phyloP scores from a whole-genome alignment of 106 monocot species.

The Dendrobium chrysotoxum region DNA sequence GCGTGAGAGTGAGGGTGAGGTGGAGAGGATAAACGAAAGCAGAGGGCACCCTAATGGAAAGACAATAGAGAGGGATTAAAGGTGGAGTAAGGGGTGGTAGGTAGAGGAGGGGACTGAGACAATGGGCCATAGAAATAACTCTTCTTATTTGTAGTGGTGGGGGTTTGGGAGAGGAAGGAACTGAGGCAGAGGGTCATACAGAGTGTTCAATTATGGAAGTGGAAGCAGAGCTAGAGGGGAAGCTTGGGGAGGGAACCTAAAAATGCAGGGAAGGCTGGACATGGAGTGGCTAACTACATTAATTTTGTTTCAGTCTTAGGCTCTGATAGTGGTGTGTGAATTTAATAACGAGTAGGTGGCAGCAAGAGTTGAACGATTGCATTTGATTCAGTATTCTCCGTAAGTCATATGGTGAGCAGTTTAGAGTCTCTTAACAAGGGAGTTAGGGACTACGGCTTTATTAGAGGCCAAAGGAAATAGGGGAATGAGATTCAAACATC shows the following conservation, averaged over 20 bases:
- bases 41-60: background rate
- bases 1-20: background rate
- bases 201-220: no score
- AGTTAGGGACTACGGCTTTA: background rate
- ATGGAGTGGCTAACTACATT: background rate
- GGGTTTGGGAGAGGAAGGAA: no score
- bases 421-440: background rate
- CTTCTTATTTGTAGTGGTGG: no score
- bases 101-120: no score
- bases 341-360: background rate
- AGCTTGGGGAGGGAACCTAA: no score
- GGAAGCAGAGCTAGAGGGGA: no score
- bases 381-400: background rate
- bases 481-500: background rate
- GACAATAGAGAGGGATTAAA: background rate
- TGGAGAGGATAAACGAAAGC: background rate
- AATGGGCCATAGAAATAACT: no score
- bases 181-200: no score
- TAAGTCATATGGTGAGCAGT: background rate
- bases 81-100: no score
- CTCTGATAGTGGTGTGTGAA: background rate
- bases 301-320: background rate
- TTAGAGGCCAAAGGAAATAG: background rate
- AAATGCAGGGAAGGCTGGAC: no score
- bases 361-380: background rate